A percentile compares a stretch with the other conserved stretches of the same genome.
Evolutionary conservation across 1,284 basidiomycete species (phyloP).

Genomic region (Rhizoctonia solani): DNA sequence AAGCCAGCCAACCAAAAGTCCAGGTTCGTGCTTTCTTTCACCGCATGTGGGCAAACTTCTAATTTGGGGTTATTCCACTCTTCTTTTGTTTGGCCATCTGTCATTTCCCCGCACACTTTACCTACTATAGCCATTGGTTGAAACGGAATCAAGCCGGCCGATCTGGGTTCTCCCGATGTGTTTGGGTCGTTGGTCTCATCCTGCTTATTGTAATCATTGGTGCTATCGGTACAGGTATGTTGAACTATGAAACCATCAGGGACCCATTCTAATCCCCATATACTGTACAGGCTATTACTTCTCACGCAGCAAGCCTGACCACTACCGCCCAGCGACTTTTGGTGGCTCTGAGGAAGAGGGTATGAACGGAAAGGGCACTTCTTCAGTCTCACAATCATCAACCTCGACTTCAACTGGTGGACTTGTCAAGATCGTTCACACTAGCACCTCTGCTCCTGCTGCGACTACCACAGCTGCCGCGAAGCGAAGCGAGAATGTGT

Average conservation of each 20-base stretch:
- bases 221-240: constrained; percentile 57
- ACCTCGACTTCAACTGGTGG: neutral
- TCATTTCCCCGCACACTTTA: constrained; percentile 3
- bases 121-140: constrained; percentile 61
- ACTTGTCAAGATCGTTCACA: constrained; percentile 17
- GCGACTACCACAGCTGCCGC: neutral
- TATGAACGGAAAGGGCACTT: constrained; percentile 20
- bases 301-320: constrained; percentile 54
- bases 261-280: neutral
- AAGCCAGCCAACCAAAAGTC: constrained; percentile 53
- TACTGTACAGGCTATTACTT: constrained; percentile 50
- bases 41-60: constrained; percentile 35
- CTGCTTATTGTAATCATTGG: constrained; percentile 60
- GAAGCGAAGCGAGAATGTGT: constrained; percentile 11
- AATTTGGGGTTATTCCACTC: constrained; percentile 3
- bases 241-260: neutral
- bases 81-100: constrained; percentile 14
- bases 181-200: constrained; percentile 66
- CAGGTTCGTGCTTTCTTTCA: constrained; percentile 49
- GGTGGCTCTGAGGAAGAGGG: constrained; percentile 66
- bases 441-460: constrained; percentile 8
- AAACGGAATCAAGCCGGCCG: constrained; percentile 60
- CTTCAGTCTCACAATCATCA: neutral
- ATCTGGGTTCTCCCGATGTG: constrained; percentile 61
- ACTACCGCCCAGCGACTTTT: constrained; percentile 60